Conservation (phyloP, 352 stramenopile genomes). For the Pseudoperonospora humuli region DNA sequence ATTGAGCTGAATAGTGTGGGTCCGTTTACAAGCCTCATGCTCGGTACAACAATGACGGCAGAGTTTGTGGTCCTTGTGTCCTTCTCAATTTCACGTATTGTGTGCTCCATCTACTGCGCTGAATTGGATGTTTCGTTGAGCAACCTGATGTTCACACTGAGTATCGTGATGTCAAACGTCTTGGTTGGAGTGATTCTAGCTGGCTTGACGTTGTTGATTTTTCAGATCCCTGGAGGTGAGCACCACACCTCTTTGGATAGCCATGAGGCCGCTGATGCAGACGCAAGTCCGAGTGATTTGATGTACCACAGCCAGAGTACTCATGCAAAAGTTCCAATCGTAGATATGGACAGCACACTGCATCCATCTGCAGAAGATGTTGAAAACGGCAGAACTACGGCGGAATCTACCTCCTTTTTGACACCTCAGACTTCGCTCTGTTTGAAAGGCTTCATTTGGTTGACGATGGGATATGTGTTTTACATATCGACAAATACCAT, state of each 20-base stretch:
- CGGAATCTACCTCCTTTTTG: not conserved
- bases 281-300: not conserved
- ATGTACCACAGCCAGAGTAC: not conserved
- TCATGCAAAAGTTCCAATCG: not conserved
- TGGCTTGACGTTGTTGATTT: constrained; percentile 45
- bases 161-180: constrained; percentile 46
- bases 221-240: constrained; percentile 38
- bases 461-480: constrained; percentile 49
- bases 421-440: constrained; percentile 14
- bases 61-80: constrained; percentile 66
- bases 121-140: constrained; percentile 43
- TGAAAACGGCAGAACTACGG: not conserved
- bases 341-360: not conserved
- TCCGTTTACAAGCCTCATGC: constrained; percentile 69
- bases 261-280: not conserved
- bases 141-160: constrained; percentile 50
- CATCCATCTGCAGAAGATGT: not conserved
- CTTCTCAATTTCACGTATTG: constrained; percentile 56
- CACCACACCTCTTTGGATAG: constrained; percentile 2
- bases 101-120: constrained; percentile 55
- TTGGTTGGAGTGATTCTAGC: constrained; percentile 35
- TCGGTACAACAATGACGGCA: constrained; percentile 56
- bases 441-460: constrained; percentile 59
- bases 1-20: constrained; percentile 65
- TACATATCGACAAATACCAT: constrained; percentile 50